phyloP scores from a whole-genome alignment of 2,329 filamentous ascomycete genomes.

The Teratosphaeriaceae sp. region DNA sequence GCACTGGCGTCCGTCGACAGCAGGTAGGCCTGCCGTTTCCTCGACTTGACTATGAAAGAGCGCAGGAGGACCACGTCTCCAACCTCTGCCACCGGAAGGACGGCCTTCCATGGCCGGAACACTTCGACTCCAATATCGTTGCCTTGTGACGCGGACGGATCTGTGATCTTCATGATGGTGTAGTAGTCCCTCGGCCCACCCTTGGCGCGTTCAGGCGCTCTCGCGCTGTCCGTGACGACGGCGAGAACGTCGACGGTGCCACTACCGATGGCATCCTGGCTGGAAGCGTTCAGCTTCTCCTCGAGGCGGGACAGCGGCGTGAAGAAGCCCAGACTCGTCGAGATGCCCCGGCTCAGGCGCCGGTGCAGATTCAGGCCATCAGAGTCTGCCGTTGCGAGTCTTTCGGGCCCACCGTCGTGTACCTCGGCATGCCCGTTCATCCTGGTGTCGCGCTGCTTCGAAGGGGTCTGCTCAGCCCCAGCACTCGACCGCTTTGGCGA shows the following conservation, averaged over 20 bases:
- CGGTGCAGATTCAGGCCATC: background rate
- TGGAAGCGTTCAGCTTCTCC: slow-evolving; percentile 34
- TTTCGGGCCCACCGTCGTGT: background rate
- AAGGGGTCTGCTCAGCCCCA: background rate
- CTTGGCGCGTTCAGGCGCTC: slow-evolving; percentile 31
- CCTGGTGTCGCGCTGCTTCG: background rate
- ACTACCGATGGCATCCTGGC: slow-evolving; percentile 21
- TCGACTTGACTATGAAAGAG: slow-evolving; percentile 36
- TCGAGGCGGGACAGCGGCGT: slow-evolving; percentile 35
- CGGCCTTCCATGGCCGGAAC: slow-evolving; percentile 37
- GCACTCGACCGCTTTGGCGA: slow-evolving; percentile 18
- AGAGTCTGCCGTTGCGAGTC: background rate
- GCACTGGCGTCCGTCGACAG: slow-evolving; percentile 37
- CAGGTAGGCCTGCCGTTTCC: slow-evolving; percentile 31
- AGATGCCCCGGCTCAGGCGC: slow-evolving; percentile 25
- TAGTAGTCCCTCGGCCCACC: slow-evolving; percentile 38
- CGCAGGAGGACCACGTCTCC: slow-evolving; percentile 42
- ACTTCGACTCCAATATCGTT: slow-evolving; percentile 30
- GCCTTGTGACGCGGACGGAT: slow-evolving; percentile 23
- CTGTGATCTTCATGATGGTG: slow-evolving; percentile 37
- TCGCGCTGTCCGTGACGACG: slow-evolving; percentile 32
- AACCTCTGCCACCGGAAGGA: slow-evolving; percentile 33
- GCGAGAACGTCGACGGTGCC: slow-evolving; percentile 39
- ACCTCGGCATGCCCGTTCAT: too few species aligned
- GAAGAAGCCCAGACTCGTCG: slow-evolving; percentile 40